Percentiles rank a stretch among this genome's conserved stretches.
These are phyloP conservation scores for Mortierella sp. DNA, from an alignment of 371 early-diverging fungal species.

Conservation along the genomic window DNA sequence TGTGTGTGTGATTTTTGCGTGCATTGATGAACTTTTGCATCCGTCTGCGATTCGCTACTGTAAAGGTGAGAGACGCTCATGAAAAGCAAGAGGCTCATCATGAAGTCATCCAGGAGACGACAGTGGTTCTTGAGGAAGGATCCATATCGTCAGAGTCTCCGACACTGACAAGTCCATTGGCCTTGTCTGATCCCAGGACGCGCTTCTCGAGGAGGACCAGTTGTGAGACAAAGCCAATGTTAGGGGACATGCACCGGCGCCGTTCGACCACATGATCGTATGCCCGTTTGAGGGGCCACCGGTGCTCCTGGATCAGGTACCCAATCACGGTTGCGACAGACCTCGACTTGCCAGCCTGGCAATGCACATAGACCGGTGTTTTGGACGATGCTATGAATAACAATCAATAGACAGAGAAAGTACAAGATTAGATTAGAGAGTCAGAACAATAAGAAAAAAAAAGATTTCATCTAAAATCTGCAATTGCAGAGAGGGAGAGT, in stretches of 20 bases:
- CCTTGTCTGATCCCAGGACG: constrained; percentile 64
- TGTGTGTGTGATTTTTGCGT: neutral
- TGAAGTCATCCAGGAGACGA: constrained; percentile 36
- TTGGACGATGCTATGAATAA: constrained; percentile 32
- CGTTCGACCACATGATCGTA: constrained; percentile 80
- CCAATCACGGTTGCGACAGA: constrained; percentile 86
- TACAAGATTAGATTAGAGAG: neutral
- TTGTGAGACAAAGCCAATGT: constrained; percentile 88
- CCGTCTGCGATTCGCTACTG: neutral
- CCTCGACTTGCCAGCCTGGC: constrained; percentile 88
- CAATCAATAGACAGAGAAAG: neutral
- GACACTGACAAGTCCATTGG: constrained; percentile 33
- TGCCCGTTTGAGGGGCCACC: constrained; percentile 80
- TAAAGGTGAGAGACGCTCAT: neutral
- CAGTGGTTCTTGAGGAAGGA: constrained; percentile 23
- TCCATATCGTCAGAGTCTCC: constrained; percentile 19
- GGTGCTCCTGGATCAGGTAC: constrained; percentile 75
- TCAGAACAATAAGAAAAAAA: neutral
- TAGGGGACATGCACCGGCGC: constrained; percentile 85
- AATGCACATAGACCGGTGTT: constrained; percentile 82
- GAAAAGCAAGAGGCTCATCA: neutral
- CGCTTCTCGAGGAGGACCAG: constrained; percentile 80
- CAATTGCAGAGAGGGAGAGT: neutral
- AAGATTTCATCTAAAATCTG: neutral
- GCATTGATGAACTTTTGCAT: neutral